phyloP scores from a whole-genome alignment of 1,284 basidiomycete species.

The Phlebopus sp. region DNA sequence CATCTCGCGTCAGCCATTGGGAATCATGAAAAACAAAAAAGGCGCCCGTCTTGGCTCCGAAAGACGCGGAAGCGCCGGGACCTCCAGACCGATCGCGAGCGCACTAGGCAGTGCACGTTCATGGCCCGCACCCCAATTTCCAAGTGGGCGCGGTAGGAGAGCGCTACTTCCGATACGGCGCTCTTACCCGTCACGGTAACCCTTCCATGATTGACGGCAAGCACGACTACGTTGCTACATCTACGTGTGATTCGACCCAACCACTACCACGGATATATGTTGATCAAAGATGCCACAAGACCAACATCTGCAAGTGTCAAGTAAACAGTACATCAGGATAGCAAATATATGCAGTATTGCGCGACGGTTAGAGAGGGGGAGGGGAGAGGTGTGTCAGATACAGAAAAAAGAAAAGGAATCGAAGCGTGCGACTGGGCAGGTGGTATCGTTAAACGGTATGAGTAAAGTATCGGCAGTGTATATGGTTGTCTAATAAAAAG shows the following conservation, averaged over 20 bases:
- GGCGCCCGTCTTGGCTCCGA: too few species aligned
- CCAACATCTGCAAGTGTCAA: slow-evolving; percentile 11
- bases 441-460: slow-evolving; percentile 28
- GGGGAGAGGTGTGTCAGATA: slow-evolving; percentile 7
- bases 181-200: too few species aligned
- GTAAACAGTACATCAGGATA: slow-evolving; percentile 30
- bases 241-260: slow-evolving; percentile 26
- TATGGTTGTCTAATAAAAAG: slow-evolving; percentile 19
- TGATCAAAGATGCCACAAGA: slow-evolving; percentile 10
- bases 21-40: too few species aligned
- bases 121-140: too few species aligned
- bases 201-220: slow-evolving; percentile 14
- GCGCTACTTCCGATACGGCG: too few species aligned
- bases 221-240: slow-evolving; percentile 14
- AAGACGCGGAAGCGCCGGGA: too few species aligned
- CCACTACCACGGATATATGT: slow-evolving; percentile 29
- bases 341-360: slow-evolving; percentile 28
- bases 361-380: slow-evolving; percentile 13
- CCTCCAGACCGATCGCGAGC: too few species aligned
- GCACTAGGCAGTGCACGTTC: too few species aligned
- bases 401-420: slow-evolving; percentile 4
- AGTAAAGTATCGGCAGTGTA: slow-evolving; percentile 29
- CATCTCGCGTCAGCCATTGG: too few species aligned
- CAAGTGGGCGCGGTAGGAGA: too few species aligned
- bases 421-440: background rate